A percentile compares a stretch with the other conserved stretches of the same genome.
Evolutionary conservation across 192 early-diverging fungal genomes (phyloP).

Genomic region (Backusella macrospora): DNA sequence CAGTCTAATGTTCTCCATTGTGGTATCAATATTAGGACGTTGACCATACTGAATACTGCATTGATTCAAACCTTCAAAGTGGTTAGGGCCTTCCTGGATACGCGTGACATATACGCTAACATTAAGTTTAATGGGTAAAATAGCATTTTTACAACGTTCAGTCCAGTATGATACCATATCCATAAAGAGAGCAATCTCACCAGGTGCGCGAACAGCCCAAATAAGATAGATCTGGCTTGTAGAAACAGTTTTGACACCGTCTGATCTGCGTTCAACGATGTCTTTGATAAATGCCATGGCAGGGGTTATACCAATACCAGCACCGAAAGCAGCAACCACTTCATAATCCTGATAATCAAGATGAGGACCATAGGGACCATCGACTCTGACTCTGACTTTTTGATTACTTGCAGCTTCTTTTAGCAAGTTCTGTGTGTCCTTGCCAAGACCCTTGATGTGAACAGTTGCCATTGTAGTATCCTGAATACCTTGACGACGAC

Average conservation of each 20-base stretch:
- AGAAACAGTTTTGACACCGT: constrained; percentile 29
- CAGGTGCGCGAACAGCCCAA: constrained; percentile 43
- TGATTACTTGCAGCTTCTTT: constrained; percentile 19
- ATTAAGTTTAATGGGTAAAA: constrained; percentile 25
- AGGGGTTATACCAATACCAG: constrained; percentile 51
- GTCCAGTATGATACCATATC: constrained; percentile 30
- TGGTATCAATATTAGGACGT: constrained; percentile 32
- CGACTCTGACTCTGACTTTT: constrained; percentile 29
- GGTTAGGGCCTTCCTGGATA: constrained; percentile 18
- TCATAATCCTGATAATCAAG: constrained; percentile 39
- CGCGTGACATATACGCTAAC: constrained; percentile 34
- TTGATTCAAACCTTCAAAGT: not conserved
- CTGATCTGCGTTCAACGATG: constrained; percentile 37
- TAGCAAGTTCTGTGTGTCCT: constrained; percentile 31
- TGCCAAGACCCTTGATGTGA: constrained; percentile 46
- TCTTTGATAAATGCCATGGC: constrained; percentile 42
- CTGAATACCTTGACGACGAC: constrained; percentile 11
- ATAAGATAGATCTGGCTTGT: constrained; percentile 43
- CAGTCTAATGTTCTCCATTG: constrained; percentile 31
- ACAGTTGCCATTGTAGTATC: constrained; percentile 29
- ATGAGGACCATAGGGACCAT: constrained; percentile 48
- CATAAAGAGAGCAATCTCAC: constrained; percentile 29
- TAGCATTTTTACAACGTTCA: constrained; percentile 13
- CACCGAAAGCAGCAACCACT: constrained; percentile 29
- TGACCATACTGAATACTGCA: constrained; percentile 15